These are phyloP conservation scores for Chalaropsis ovoidea DNA, from an alignment of 2,329 filamentous ascomycete species.

Conservation along the genomic window DNA sequence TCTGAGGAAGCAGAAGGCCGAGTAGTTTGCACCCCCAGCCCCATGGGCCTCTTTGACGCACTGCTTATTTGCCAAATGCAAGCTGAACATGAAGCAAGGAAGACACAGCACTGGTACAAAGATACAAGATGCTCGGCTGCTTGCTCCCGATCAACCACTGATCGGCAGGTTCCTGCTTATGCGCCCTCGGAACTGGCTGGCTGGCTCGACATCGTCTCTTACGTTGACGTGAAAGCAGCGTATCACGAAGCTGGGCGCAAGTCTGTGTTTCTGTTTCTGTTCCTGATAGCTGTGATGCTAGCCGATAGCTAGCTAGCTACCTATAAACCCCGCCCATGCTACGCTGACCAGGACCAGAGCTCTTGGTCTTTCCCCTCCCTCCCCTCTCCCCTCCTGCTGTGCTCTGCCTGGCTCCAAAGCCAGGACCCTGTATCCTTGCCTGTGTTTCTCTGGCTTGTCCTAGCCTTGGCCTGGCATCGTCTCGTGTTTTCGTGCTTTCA, in stretches of 20 bases:
- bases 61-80: neutral
- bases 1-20: too few species aligned
- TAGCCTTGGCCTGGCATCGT: neutral
- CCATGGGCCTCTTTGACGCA: too few species aligned
- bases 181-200: neutral
- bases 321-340: neutral
- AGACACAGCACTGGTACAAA: neutral
- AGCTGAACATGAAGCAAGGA: slow-evolving; percentile 1
- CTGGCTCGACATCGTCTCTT: neutral
- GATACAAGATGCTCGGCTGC: neutral
- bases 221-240: neutral
- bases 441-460: neutral
- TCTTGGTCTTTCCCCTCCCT: neutral
- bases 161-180: neutral
- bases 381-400: too few species aligned
- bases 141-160: neutral
- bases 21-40: too few species aligned
- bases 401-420: neutral
- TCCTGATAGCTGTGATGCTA: neutral
- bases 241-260: neutral
- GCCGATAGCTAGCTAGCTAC: neutral
- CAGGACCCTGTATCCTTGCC: neutral
- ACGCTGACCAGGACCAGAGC: neutral
- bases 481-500: neutral
- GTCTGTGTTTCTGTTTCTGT: neutral